phyloP scores from a whole-genome alignment of 139 green algal genomes.

The Chlamydomonas applanata region DNA sequence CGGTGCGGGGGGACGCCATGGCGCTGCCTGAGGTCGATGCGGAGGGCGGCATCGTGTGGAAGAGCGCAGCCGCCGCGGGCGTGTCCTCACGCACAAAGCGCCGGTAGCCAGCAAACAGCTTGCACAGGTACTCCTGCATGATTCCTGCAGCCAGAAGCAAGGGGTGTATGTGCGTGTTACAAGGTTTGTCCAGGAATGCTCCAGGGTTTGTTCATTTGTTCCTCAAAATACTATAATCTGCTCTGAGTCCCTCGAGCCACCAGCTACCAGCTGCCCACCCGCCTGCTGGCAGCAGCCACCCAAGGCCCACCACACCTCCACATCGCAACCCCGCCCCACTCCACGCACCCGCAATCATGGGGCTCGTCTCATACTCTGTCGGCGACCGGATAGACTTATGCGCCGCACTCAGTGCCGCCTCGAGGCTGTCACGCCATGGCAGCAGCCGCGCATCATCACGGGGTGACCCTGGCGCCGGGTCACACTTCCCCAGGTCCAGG shows the following conservation, averaged over 20 bases:
- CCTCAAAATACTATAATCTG: too few relatives aligned
- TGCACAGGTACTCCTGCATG: slow-evolving; percentile 67
- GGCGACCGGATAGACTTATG: slow-evolving; percentile 56
- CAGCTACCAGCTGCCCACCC: too few relatives aligned
- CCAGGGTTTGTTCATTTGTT: too few relatives aligned
- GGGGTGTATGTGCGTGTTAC: too few relatives aligned
- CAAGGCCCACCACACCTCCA: too few relatives aligned
- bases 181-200: too few relatives aligned
- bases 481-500: slow-evolving; percentile 35
- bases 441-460: slow-evolving; percentile 60
- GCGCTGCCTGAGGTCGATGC: neutral
- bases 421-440: slow-evolving; percentile 57
- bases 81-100: slow-evolving; percentile 38
- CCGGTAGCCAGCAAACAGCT: slow-evolving; percentile 61
- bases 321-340: too few relatives aligned
- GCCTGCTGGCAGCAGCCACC: neutral
- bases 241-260: too few relatives aligned
- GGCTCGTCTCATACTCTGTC: slow-evolving; percentile 73
- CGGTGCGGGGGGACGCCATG: neutral
- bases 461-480: slow-evolving; percentile 37
- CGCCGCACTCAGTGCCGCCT: slow-evolving; percentile 41
- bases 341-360: slow-evolving; percentile 47
- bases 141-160: slow-evolving; percentile 31
- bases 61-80: neutral
- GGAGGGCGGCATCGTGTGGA: neutral